Conservation (phyloP, 306 rosid species). For the Lathyrus oleraceus region DNA sequence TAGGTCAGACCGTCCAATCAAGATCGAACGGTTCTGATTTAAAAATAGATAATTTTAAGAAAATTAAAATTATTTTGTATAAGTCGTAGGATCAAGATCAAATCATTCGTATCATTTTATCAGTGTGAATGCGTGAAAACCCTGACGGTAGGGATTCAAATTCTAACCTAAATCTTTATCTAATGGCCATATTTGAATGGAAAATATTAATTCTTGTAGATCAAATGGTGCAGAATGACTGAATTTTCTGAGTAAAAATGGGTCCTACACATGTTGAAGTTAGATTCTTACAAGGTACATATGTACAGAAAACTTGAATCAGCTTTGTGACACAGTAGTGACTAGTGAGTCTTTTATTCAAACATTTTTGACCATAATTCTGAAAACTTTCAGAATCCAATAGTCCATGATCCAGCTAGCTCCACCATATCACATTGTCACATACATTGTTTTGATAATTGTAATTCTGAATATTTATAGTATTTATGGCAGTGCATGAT, state of each 20-base stretch:
- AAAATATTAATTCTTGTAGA: constrained; percentile 15
- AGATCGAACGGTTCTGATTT: too few relatives aligned
- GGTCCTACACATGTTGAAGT: constrained; percentile 41
- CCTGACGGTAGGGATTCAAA: too few relatives aligned
- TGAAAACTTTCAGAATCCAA: constrained; percentile 33
- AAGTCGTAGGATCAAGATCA: too few relatives aligned
- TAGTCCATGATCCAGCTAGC: constrained; percentile 40
- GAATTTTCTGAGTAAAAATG: constrained; percentile 19
- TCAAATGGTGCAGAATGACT: constrained; percentile 31
- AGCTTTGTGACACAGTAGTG: constrained; percentile 17
- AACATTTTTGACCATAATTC: constrained; percentile 47
- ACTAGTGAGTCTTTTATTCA: constrained; percentile 21
- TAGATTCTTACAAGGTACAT: constrained; percentile 51
- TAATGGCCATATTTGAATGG: too few relatives aligned
- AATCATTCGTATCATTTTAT: too few relatives aligned
- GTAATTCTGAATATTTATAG: constrained; percentile 3
- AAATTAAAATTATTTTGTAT: too few relatives aligned
- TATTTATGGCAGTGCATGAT: constrained; percentile 23
- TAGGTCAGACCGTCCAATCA: too few relatives aligned
- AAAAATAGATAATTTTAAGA: too few relatives aligned
- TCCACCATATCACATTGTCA: constrained; percentile 31
- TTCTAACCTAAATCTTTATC: too few relatives aligned
- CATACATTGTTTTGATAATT: constrained; percentile 27
- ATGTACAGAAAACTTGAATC: constrained; percentile 29
- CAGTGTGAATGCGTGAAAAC: too few relatives aligned